Evolutionary conservation across 345 rosid species (phyloP).

Genomic region (Iberis pinnata): DNA sequence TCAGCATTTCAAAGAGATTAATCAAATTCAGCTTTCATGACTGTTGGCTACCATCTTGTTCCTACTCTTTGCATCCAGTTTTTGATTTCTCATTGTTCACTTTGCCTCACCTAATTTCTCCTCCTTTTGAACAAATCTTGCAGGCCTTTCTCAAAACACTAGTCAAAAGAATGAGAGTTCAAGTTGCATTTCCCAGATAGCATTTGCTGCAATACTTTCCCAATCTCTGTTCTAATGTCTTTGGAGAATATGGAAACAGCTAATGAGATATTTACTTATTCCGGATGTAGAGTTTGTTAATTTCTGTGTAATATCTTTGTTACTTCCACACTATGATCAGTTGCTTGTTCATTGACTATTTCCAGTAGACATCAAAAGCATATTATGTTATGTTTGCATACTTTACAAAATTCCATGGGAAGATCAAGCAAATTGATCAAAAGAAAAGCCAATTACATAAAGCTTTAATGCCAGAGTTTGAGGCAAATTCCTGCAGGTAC

Average conservation of each 20-base stretch:
- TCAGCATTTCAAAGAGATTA: too few relatives aligned
- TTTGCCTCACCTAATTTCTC: conserved; percentile 9
- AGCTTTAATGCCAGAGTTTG: conserved; percentile 81
- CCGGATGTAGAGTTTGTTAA: conserved; percentile 1
- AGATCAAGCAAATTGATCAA: background rate
- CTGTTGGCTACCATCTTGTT: conserved; percentile 8
- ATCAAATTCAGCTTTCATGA: too few relatives aligned
- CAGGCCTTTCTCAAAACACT: conserved; percentile 9
- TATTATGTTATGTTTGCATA: background rate
- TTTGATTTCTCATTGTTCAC: background rate
- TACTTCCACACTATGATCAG: conserved; percentile 11
- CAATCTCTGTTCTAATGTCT: conserved; percentile 12
- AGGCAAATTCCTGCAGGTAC: conserved; percentile 75
- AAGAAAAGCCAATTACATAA: background rate
- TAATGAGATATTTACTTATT: conserved; percentile 1
- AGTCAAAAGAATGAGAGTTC: conserved; percentile 5
- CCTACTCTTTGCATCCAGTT: background rate
- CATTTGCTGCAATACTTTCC: conserved; percentile 10
- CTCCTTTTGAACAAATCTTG: conserved; percentile 5
- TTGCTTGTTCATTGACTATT: conserved; percentile 2
- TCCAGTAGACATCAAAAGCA: conserved; percentile 2
- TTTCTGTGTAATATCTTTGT: conserved; percentile 3
- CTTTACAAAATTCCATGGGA: background rate
- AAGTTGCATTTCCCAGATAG: background rate
- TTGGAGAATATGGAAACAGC: conserved; percentile 5